phyloP scores from a whole-genome alignment of 352 stramenopile species.

The Globisporangium okanoganense region DNA sequence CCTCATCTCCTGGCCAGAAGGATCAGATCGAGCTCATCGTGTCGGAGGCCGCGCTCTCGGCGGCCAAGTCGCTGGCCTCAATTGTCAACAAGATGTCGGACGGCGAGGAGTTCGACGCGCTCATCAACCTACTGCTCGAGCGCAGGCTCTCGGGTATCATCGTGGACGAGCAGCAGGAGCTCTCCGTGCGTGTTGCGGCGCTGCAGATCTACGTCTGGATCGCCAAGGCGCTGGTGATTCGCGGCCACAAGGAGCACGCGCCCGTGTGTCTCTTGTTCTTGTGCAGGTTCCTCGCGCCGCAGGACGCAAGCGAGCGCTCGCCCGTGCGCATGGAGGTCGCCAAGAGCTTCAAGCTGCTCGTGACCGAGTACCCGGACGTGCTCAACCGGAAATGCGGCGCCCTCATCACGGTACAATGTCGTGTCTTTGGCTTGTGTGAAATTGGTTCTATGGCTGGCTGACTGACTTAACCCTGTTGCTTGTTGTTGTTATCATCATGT shows the following conservation, averaged over 20 bases:
- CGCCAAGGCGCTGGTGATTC: slow-evolving; percentile 77
- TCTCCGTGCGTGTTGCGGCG: slow-evolving; percentile 48
- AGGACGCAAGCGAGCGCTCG: slow-evolving; percentile 23
- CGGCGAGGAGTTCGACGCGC: slow-evolving; percentile 68
- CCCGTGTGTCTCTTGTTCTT: slow-evolving; percentile 67
- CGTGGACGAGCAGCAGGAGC: slow-evolving; percentile 28
- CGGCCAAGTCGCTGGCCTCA: slow-evolving; percentile 73
- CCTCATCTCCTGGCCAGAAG: slow-evolving; percentile 3
- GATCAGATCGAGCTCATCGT: slow-evolving; percentile 38
- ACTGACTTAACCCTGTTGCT: background rate
- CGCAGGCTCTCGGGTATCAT: slow-evolving; percentile 63
- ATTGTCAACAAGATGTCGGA: slow-evolving; percentile 89
- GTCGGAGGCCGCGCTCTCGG: slow-evolving; percentile 50
- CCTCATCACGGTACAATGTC: slow-evolving; percentile 58
- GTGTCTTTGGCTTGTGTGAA: background rate
- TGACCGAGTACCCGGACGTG: slow-evolving; percentile 75
- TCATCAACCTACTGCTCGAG: slow-evolving; percentile 66
- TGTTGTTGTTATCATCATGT: background rate
- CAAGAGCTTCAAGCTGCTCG: slow-evolving; percentile 75
- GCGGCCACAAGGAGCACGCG: slow-evolving; percentile 66
- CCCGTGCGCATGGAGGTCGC: slow-evolving; percentile 68
- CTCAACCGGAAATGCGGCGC: slow-evolving; percentile 84
- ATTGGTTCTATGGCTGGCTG: background rate
- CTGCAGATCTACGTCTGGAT: slow-evolving; percentile 86
- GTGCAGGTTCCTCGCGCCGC: slow-evolving; percentile 55